Conservation (phyloP, 306 rosid genomes). For the Spatholobus suberectus region DNA sequence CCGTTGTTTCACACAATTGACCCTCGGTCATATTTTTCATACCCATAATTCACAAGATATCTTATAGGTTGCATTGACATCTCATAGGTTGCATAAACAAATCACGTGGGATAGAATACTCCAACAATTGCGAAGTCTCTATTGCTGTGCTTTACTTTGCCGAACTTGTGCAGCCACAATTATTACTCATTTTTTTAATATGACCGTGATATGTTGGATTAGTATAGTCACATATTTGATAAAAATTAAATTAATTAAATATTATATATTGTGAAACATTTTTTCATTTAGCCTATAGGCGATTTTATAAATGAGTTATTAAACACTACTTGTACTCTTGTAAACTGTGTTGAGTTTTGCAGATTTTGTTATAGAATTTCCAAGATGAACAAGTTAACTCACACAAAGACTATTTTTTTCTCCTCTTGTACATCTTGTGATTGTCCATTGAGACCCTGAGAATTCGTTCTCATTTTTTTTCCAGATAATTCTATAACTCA, state of each 20-base stretch:
- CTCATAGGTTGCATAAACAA: background rate
- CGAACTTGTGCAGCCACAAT: background rate
- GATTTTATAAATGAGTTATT: background rate
- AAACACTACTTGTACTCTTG: background rate
- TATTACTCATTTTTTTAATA: no score
- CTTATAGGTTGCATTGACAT: no score
- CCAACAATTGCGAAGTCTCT: background rate
- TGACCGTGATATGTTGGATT: background rate
- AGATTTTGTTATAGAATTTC: background rate
- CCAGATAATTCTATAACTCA: background rate
- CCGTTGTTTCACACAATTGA: background rate
- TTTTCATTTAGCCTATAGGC: background rate
- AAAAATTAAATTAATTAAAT: background rate
- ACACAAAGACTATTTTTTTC: background rate
- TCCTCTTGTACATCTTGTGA: background rate
- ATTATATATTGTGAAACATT: background rate
- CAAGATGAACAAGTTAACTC: background rate
- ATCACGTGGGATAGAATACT: slow-evolving; percentile 5
- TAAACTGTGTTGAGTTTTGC: background rate
- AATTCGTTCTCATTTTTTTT: background rate
- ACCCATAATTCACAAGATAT: background rate
- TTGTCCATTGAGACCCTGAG: background rate
- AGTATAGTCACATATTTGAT: background rate
- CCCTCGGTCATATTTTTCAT: background rate
- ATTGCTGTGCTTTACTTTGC: background rate